Base-by-base conservation (phyloP, 306 rosid genomes). In the Rosa chinensis region DNA sequence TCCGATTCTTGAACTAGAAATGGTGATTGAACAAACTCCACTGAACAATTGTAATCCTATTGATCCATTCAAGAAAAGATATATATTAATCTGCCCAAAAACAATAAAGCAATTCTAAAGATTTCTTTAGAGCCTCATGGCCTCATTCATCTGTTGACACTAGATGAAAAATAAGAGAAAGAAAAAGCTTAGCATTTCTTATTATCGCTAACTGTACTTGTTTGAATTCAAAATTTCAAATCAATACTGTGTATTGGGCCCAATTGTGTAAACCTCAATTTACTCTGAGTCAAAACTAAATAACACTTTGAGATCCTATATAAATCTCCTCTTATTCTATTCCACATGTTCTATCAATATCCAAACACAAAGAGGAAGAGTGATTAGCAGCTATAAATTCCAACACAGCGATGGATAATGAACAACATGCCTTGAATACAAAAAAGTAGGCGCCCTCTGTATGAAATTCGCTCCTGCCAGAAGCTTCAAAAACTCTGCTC, bases 1-100 rank as follows among this genome's bases (percentile, higher is more conserved):
- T 79, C 78, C 73, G 73, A 79, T 50, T 79, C 78, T 73, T 73
- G 82, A 79, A 79, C 82, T 45, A 79, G 66, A 79, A 72, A 79
- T 72, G 82, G 82, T 1, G 73, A 79, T 62, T 71, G 82, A 67
- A 79, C 49, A 32, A 72, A 79, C 67, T 79, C 82, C 10, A 79
- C 78, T 18, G 82, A 79, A 23, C 82, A 79, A 62, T 79, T 72
- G 25, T 59, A 79, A 9, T 79, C 82, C 82, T 79, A 17, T 79
- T 13, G 40, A 53, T 68, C 44, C 75, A 78, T 40, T 52, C 12
- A 21, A 39, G 40, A 77, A 49, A 4, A 43, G 10, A 37, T 25
- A 61, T 25, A 17, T 32, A 62, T 25, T 10, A 62, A 23, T 23
- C 39, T 62, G 0, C 17, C 39, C 40, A 23, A 11, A 25, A 28